Evolutionary conservation across 1,139 yeast species (phyloP).

Genomic region (Taphrina communis): DNA sequence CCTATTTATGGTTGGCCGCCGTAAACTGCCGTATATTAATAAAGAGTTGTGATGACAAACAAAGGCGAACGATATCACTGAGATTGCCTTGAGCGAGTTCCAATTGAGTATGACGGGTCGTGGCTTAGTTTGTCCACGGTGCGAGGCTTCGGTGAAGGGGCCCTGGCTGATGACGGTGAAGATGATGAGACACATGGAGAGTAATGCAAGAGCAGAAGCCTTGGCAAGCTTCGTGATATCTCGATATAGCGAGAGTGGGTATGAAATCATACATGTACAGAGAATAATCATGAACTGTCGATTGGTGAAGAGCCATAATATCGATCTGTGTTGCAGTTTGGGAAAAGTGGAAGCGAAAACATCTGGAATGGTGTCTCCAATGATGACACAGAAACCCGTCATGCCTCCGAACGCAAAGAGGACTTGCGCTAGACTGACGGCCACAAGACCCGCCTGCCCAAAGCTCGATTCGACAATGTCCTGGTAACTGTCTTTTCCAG

Average conservation of each 20-base stretch:
- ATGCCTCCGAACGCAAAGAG: constrained; percentile 93
- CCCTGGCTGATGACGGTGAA: constrained; percentile 75
- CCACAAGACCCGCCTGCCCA: constrained; percentile 72
- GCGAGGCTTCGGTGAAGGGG: constrained; percentile 61
- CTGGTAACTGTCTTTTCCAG: constrained; percentile 80
- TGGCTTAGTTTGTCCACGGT: constrained; percentile 58
- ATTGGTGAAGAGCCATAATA: constrained; percentile 61
- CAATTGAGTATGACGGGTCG: constrained; percentile 64
- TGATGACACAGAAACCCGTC: constrained; percentile 90
- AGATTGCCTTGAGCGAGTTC: constrained; percentile 82
- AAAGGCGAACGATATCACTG: constrained; percentile 89
- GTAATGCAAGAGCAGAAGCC: constrained; percentile 83
- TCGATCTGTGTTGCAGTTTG: constrained; percentile 53
- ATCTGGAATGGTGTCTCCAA: constrained; percentile 94
- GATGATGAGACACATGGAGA: constrained; percentile 83
- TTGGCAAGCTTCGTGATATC: constrained; percentile 86
- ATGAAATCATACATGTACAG: constrained; percentile 74
- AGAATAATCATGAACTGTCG: constrained; percentile 72
- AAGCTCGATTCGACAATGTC: constrained; percentile 82
- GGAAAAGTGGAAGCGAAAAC: constrained; percentile 76
- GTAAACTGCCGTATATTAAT: constrained; percentile 82
- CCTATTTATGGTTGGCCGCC: constrained; percentile 73
- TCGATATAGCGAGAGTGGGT: constrained; percentile 78
- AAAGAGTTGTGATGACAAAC: constrained; percentile 95
- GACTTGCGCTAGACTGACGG: constrained; percentile 77